phyloP scores from a whole-genome alignment of 2,329 filamentous ascomycete genomes.

The Plectosphaerella plurivora region DNA sequence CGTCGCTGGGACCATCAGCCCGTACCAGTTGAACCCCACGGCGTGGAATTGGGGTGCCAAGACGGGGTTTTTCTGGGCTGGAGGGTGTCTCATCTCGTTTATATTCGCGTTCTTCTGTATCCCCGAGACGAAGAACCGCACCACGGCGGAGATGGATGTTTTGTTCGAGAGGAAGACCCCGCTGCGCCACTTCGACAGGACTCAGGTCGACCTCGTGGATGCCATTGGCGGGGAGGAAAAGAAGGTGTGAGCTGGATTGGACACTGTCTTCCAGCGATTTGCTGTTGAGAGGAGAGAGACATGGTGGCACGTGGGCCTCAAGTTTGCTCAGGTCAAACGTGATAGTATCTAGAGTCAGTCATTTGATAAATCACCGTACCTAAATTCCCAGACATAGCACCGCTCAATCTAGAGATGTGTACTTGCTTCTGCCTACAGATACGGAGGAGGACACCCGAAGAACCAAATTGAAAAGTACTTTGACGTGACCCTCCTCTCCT shows the following conservation, averaged over 20 bases:
- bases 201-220: constrained; percentile 12
- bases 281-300: background rate
- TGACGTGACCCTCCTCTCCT: constrained; percentile 16
- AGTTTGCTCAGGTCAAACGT: too few relatives aligned
- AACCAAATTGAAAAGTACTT: constrained; percentile 16
- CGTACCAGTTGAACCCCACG: constrained; percentile 12
- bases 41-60: constrained; percentile 14
- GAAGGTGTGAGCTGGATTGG: background rate
- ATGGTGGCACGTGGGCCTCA: too few relatives aligned
- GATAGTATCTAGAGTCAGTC: too few relatives aligned
- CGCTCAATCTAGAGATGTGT: too few relatives aligned
- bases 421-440: too few relatives aligned
- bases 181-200: constrained; percentile 34
- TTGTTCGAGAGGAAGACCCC: constrained; percentile 25
- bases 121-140: constrained; percentile 24
- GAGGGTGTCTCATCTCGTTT: constrained; percentile 17
- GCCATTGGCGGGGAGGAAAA: background rate
- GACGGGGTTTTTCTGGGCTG: constrained; percentile 17
- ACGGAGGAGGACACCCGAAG: constrained; percentile 3
- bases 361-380: too few relatives aligned
- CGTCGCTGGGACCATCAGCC: constrained; percentile 15
- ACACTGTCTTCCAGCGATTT: background rate
- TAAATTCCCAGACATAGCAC: too few relatives aligned
- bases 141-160: constrained; percentile 27
- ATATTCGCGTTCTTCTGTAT: constrained; percentile 28